These are phyloP conservation scores for Xylariomycetidae sp. DNA, from an alignment of 2,329 filamentous ascomycete genomes.

Conservation along the genomic window DNA sequence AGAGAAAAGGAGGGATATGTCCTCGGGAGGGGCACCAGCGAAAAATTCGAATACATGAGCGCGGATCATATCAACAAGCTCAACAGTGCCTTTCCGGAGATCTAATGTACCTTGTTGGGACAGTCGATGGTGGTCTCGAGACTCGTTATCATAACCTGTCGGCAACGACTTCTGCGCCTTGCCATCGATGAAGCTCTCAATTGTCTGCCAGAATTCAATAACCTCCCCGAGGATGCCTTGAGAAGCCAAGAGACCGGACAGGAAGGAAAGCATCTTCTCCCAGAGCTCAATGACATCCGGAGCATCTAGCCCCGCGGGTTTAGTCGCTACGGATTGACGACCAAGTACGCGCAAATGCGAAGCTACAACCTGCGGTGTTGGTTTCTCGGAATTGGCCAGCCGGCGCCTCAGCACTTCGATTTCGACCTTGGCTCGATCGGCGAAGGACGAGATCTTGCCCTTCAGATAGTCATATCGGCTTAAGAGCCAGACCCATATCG, in stretches of 20 bases:
- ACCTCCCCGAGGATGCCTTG: slow-evolving; percentile 85
- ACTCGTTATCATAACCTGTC: slow-evolving; percentile 75
- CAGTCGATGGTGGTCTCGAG: slow-evolving; percentile 74
- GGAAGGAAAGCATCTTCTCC: slow-evolving; percentile 77
- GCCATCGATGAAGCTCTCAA: slow-evolving; percentile 84
- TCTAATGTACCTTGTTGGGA: slow-evolving; percentile 65
- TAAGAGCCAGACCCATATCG: slow-evolving; percentile 92
- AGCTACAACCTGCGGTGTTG: slow-evolving; percentile 63
- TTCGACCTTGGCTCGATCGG: slow-evolving; percentile 84
- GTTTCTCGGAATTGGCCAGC: slow-evolving; percentile 69
- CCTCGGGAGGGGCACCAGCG: slow-evolving; percentile 80
- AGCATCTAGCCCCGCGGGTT: slow-evolving; percentile 65
- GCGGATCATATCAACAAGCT: slow-evolving; percentile 78
- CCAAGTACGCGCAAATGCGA: slow-evolving; percentile 71
- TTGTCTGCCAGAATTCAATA: slow-evolving; percentile 88
- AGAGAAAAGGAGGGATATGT: slow-evolving; percentile 82
- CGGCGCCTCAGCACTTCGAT: slow-evolving; percentile 85
- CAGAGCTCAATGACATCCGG: slow-evolving; percentile 82
- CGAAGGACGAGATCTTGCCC: slow-evolving; percentile 72
- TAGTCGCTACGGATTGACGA: slow-evolving; percentile 60
- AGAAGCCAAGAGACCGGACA: slow-evolving; percentile 69
- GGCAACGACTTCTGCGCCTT: slow-evolving; percentile 77
- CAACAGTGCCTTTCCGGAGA: slow-evolving; percentile 71
- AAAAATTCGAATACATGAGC: slow-evolving; percentile 81
- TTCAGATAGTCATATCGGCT: slow-evolving; percentile 88